These are phyloP conservation scores for Solanum rostratum DNA, from an alignment of 257 asterid genomes.

Conservation along the genomic window DNA sequence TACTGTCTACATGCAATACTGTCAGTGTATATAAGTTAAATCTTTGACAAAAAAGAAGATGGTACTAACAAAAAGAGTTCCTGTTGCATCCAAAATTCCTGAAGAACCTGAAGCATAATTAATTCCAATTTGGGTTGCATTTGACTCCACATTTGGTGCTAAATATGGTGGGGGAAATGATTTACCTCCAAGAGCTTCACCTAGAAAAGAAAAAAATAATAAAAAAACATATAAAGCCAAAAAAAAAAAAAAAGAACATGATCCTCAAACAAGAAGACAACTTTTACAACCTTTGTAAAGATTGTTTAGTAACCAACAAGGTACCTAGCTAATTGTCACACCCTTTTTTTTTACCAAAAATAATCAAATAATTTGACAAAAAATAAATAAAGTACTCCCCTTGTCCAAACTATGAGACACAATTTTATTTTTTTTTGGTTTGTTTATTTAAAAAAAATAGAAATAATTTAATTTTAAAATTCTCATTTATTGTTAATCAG, in stretches of 20 bases:
- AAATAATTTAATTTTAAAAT: neutral
- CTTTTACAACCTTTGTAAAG: neutral
- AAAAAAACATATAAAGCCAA: too few species aligned
- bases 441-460: too few species aligned
- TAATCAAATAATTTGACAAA: neutral
- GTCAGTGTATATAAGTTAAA: neutral
- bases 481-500: neutral
- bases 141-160: conserved; percentile 21
- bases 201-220: neutral
- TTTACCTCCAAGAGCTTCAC: conserved; percentile 32
- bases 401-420: neutral
- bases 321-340: neutral
- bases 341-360: neutral
- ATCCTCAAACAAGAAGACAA: neutral
- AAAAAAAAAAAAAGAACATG: neutral
- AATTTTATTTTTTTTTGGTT: too few species aligned
- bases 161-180: conserved; percentile 44
- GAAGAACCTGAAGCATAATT: conserved; percentile 64
- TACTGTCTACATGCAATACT: too few species aligned
- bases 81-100: conserved; percentile 47
- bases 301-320: neutral
- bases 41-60: neutral
- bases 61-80: conserved; percentile 34
- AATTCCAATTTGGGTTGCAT: conserved; percentile 26
- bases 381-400: neutral